Evolutionary conservation across 2,329 filamentous ascomycete species (phyloP).

Genomic region (Ophiostoma novo-ulmi): DNA sequence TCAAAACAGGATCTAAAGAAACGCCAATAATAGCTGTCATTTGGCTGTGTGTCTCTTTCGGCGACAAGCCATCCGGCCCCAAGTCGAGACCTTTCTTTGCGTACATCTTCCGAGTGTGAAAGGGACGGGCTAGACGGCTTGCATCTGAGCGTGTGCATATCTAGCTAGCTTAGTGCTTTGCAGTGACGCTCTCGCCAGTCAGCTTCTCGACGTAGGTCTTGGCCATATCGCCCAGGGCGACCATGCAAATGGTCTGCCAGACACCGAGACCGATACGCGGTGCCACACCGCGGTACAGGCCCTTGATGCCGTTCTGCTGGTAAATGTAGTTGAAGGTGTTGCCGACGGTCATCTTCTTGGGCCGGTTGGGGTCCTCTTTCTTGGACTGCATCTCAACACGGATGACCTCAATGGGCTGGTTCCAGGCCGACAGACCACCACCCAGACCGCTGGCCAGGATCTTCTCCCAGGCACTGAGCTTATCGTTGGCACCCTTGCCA

Average conservation of each 20-base stretch:
- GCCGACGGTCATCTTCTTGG: constrained; percentile 97
- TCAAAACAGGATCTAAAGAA: background rate
- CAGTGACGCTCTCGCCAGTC: constrained; percentile 59
- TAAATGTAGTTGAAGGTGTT: constrained; percentile 88
- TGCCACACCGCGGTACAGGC: constrained; percentile 90
- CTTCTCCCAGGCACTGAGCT: constrained; percentile 78
- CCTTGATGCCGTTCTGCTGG: constrained; percentile 76
- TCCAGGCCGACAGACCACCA: constrained; percentile 95
- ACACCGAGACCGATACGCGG: constrained; percentile 91
- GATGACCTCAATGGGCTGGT: constrained; percentile 99
- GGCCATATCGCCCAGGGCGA: constrained; percentile 90
- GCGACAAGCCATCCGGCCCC: background rate
- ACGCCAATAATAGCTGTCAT: background rate
- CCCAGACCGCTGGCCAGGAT: constrained; percentile 79
- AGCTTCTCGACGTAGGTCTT: constrained; percentile 63
- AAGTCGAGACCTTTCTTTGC: constrained; percentile 1
- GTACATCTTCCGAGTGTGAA: background rate
- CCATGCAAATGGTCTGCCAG: constrained; percentile 99
- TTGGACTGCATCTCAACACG: constrained; percentile 99
- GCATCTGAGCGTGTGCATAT: background rate
- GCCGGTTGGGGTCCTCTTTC: constrained; percentile 93
- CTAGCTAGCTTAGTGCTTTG: constrained; percentile 54
- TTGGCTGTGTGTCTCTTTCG: background rate
- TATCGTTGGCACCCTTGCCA: constrained; percentile 73
- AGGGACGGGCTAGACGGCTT: background rate